These are phyloP conservation scores for Tephrocybe sp. DNA, from an alignment of 768 basidiomycete genomes.

Conservation along the genomic window DNA sequence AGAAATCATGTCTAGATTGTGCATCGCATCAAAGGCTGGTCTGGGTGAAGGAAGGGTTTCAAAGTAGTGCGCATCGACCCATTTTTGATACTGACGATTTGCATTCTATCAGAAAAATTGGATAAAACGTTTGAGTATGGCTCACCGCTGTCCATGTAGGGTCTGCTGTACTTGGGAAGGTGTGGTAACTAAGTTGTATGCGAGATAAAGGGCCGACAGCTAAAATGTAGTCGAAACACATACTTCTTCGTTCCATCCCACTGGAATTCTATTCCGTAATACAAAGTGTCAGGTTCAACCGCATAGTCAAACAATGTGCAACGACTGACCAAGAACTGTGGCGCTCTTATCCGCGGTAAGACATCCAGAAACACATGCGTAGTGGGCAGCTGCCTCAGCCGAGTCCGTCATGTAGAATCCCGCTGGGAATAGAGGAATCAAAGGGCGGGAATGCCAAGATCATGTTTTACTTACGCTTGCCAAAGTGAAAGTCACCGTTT, in stretches of 20 bases:
- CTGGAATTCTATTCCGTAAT: background rate
- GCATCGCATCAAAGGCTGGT: background rate
- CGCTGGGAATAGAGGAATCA: background rate
- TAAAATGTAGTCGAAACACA: background rate
- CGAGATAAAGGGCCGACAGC: background rate
- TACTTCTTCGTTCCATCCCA: background rate
- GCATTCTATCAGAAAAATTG: background rate
- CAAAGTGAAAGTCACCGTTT: background rate
- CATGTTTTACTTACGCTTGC: background rate
- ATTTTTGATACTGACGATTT: background rate
- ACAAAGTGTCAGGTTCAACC: background rate
- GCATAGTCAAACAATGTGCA: background rate
- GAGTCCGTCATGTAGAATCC: background rate
- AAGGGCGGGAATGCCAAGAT: background rate
- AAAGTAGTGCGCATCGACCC: background rate
- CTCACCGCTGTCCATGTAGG: background rate
- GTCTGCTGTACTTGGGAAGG: background rate
- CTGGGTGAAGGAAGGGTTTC: background rate
- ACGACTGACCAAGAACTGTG: background rate
- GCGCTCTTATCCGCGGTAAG: background rate
- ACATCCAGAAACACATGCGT: background rate
- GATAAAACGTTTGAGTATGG: background rate
- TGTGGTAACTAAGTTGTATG: background rate
- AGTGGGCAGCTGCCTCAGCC: background rate
- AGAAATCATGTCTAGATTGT: background rate